Evolutionary conservation across 169 alveolate species (phyloP).

Genomic region (Plasmodium yoelii): DNA sequence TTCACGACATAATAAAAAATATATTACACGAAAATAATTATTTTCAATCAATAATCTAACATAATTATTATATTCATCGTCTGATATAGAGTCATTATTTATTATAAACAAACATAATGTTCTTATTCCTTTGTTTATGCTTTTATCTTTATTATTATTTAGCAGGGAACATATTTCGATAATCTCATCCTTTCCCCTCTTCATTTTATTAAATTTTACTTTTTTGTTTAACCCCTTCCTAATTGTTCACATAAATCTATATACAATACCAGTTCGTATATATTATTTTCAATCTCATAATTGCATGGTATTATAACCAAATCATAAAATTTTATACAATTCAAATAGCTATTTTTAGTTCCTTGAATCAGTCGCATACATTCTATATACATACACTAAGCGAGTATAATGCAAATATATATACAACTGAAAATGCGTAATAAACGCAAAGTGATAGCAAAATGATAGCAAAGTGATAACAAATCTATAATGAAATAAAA

Average conservation of each 20-base stretch:
- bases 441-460: no score
- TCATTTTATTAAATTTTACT: constrained; percentile 13
- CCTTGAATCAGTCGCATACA: no score
- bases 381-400: no score
- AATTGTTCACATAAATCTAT: neutral
- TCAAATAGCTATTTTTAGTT: no score
- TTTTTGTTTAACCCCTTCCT: neutral
- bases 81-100: constrained; percentile 1
- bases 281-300: no score
- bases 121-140: constrained; percentile 22
- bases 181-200: neutral
- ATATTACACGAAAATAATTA: constrained; percentile 32
- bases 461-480: no score
- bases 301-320: no score
- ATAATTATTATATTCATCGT: constrained; percentile 19
- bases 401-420: no score
- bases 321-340: no score
- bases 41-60: constrained; percentile 37
- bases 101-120: constrained; percentile 25
- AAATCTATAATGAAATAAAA: no score
- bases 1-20: constrained; percentile 14
- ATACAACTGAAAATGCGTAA: no score
- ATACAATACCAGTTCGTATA: no score
- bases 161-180: constrained; percentile 40
- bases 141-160: constrained; percentile 31